Conservation (phyloP, 1,284 basidiomycete species). For the Sporisorium sorghi region DNA sequence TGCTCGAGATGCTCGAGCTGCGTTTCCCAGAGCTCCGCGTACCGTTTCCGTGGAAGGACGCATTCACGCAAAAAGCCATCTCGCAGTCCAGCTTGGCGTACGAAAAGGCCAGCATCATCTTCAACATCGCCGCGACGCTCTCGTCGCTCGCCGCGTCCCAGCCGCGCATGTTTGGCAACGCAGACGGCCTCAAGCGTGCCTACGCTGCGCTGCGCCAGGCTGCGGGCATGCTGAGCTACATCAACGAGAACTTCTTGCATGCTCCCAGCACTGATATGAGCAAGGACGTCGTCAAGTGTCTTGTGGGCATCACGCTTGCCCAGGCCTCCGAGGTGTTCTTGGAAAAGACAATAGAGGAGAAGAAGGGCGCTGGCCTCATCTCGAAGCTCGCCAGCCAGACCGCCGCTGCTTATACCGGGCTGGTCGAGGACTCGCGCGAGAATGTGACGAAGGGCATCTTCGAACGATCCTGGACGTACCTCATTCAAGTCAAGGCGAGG, state of each 20-base stretch:
- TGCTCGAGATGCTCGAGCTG: constrained; percentile 95
- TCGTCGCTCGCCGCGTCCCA: constrained; percentile 87
- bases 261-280: constrained; percentile 97
- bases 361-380: constrained; percentile 75
- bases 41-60: constrained; percentile 94
- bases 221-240: constrained; percentile 96
- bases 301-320: constrained; percentile 85
- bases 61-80: constrained; percentile 89
- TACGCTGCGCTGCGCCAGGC: constrained; percentile 93
- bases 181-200: constrained; percentile 90
- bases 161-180: constrained; percentile 70
- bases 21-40: constrained; percentile 96
- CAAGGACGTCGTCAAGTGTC: constrained; percentile 91
- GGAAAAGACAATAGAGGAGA: constrained; percentile 81
- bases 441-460: constrained; percentile 95
- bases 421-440: constrained; percentile 91
- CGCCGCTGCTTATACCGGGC: constrained; percentile 80
- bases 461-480: constrained; percentile 90
- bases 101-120: constrained; percentile 97
- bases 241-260: constrained; percentile 99
- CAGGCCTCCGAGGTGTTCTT: constrained; percentile 97
- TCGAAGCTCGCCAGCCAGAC: constrained; percentile 87
- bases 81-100: constrained; percentile 96
- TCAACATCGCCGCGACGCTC: constrained; percentile 94
- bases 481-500: constrained; percentile 90